Evolutionary conservation across 768 basidiomycete genomes (phyloP), one percentile per base, ranked within the genome.

Genomic region (Dictyophora rubrovolvata): DNA sequence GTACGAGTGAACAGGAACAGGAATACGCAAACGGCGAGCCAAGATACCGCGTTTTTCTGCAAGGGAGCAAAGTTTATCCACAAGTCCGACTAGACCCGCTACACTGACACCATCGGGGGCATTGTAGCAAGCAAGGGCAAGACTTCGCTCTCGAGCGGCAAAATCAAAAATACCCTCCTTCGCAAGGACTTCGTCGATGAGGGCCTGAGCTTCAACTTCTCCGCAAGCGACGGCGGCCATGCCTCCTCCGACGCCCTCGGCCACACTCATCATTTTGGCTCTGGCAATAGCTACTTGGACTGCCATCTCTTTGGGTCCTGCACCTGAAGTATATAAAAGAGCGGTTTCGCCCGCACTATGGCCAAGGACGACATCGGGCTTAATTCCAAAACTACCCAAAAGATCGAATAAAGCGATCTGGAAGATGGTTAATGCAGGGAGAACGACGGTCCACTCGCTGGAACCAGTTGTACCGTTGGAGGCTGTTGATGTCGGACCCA

Each of bases 331-430:
- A 47, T 60, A 60, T 46, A 60, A 47, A 20, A 55, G 53, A 21
- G 59, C 59, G 2, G 59, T 60, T 47, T 60, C 59, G 2, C 59
- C 59, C 12, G 63, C 63, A 65, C 18, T 56, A 21, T 78, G 77
- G 0, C 78, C 77, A 5, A 79, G 52, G n/a, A 77, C 64, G 8
- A 66, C 64, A 48, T 75, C 70, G 0, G 78, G 75, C 10, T 55
- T 58, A 48, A 76, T 55, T 6, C 75, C 73, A 12, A 76, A 48
- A 50, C 68, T 67, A 1, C 60, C 58, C 1, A 78, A 62, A 2
- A 75, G 67, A 51, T 79, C 78, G 61, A 72, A 71, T 6, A 77
- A 54, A 0, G 77, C 77, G 12, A 79, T 73, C 61, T 79, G 77
- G 55, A 77, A 62, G 63, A 79, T 75, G 1, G 73, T 65, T n/a